A percentile compares a stretch with the other conserved stretches of the same genome.
Conservation (phyloP, 2,329 filamentous ascomycete species). For the Alternaria sp. region DNA sequence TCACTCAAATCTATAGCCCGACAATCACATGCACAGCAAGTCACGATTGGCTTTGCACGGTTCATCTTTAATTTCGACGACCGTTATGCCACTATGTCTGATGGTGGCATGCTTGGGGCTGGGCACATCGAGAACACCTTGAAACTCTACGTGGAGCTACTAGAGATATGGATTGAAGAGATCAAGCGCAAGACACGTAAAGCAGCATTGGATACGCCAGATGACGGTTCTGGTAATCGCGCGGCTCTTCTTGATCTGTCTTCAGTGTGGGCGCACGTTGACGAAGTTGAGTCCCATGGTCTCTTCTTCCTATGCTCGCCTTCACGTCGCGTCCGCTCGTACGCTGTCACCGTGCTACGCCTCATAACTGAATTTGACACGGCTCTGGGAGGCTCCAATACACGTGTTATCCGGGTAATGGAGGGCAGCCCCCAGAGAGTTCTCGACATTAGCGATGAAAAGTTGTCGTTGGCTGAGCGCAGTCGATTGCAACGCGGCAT, state of each 20-base stretch:
- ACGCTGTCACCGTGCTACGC: constrained; percentile 89
- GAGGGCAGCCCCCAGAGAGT: constrained; percentile 88
- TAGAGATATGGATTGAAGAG: constrained; percentile 98
- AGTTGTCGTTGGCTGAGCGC: constrained; percentile 87
- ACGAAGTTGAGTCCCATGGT: constrained; percentile 95
- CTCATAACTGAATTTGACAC: constrained; percentile 93
- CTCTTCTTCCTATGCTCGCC: constrained; percentile 98
- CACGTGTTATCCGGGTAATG: constrained; percentile 87
- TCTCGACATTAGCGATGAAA: constrained; percentile 90
- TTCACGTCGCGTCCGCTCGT: constrained; percentile 84
- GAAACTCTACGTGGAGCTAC: constrained; percentile 87
- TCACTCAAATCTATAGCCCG: constrained; percentile 94
- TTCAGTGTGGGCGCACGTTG: constrained; percentile 88
- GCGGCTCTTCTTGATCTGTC: constrained; percentile 83
- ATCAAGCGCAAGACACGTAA: constrained; percentile 86
- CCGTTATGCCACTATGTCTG: constrained; percentile 95
- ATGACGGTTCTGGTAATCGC: constrained; percentile 73
- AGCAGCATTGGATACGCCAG: constrained; percentile 65
- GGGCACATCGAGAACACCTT: constrained; percentile 95
- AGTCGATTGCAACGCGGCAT: constrained; percentile 91
- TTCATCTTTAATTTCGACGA: constrained; percentile 99
- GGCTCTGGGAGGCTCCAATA: constrained; percentile 80
- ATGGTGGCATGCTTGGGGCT: constrained; percentile 92
- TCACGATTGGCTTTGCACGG: constrained; percentile 93
- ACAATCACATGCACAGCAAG: constrained; percentile 90